phyloP scores from a whole-genome alignment of 208 protist species.

The Herpetomonas samuelpessoai region DNA sequence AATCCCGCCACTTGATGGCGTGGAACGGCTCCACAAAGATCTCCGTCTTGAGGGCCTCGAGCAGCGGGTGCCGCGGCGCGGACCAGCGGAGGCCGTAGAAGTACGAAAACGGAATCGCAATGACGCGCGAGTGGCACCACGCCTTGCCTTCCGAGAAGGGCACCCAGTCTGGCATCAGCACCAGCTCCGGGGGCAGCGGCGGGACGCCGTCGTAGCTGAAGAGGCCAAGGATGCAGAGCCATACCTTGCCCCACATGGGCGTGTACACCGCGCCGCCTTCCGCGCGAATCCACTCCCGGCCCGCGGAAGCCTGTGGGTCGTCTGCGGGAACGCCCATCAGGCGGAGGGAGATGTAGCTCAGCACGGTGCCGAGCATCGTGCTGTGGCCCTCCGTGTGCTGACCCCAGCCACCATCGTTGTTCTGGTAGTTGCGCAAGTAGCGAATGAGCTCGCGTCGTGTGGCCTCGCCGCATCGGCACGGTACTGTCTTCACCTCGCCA shows the following conservation, averaged over 20 bases:
- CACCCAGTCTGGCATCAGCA: conserved; percentile 90
- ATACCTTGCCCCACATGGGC: conserved; percentile 97
- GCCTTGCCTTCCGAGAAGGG: conserved; percentile 86
- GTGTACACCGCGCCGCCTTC: conserved; percentile 87
- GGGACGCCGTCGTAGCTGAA: conserved; percentile 94
- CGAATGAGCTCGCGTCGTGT: conserved; percentile 87
- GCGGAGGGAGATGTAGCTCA: conserved; percentile 95
- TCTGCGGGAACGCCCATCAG: conserved; percentile 88
- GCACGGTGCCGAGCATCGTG: conserved; percentile 95
- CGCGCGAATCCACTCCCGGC: conserved; percentile 73
- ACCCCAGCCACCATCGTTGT: conserved; percentile 95
- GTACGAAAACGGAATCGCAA: conserved; percentile 97
- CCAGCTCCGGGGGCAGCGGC: conserved; percentile 93
- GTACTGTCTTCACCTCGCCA: conserved; percentile 22
- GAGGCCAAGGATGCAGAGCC: conserved; percentile 90
- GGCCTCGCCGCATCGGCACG: conserved; percentile 50
- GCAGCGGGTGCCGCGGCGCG: conserved; percentile 40
- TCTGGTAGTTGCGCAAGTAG: conserved; percentile 95
- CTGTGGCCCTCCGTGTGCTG: conserved; percentile 95
- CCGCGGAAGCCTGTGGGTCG: conserved; percentile 54
- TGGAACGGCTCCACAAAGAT: conserved; percentile 81
- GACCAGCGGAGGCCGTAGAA: conserved; percentile 91
- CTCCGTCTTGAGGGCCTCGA: conserved; percentile 74
- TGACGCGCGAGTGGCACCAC: conserved; percentile 97
- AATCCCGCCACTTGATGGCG: conserved; percentile 81